Evolutionary conservation across 2,329 filamentous ascomycete species (phyloP).

Genomic region (Zymoseptoria ardabiliae): DNA sequence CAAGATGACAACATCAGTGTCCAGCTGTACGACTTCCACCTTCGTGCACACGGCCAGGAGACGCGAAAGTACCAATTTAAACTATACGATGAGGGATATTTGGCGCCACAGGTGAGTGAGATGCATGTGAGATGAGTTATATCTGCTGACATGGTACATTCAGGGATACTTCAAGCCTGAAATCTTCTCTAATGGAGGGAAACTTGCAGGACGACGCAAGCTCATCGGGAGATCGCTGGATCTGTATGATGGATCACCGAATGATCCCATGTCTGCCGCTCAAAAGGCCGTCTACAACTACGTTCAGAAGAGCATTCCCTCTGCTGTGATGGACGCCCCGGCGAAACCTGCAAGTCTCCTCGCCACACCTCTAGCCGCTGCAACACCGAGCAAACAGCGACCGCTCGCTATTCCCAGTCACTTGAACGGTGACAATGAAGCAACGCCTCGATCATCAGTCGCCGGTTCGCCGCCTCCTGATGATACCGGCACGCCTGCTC

Average conservation of each 20-base stretch:
- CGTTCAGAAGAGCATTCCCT: slow-evolving; percentile 37
- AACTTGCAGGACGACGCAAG: slow-evolving; percentile 71
- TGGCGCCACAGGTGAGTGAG: slow-evolving; percentile 68
- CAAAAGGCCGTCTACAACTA: slow-evolving; percentile 60
- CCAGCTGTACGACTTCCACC: slow-evolving; percentile 80
- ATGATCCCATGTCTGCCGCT: slow-evolving; percentile 80
- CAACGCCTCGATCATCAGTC: slow-evolving; percentile 75
- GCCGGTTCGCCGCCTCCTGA: slow-evolving; percentile 85
- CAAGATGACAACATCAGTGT: slow-evolving; percentile 84
- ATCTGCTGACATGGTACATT: background rate
- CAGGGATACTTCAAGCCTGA: slow-evolving; percentile 79
- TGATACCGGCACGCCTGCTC: slow-evolving; percentile 58
- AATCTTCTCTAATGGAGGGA: slow-evolving; percentile 76
- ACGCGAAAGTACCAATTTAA: slow-evolving; percentile 94
- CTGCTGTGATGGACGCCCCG: slow-evolving; percentile 33
- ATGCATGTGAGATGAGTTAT: background rate
- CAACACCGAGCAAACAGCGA: slow-evolving; percentile 25
- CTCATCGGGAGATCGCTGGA: slow-evolving; percentile 85
- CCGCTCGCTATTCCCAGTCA: slow-evolving; percentile 61
- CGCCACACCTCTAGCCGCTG: slow-evolving; percentile 18
- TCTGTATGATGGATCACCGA: slow-evolving; percentile 84
- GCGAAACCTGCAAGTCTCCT: slow-evolving; percentile 40
- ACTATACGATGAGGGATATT: slow-evolving; percentile 89
- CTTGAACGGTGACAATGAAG: slow-evolving; percentile 59
- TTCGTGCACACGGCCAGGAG: slow-evolving; percentile 78